Base-by-base conservation (phyloP, 1,139 yeast species). In the Yamadazyma aaseri region DNA sequence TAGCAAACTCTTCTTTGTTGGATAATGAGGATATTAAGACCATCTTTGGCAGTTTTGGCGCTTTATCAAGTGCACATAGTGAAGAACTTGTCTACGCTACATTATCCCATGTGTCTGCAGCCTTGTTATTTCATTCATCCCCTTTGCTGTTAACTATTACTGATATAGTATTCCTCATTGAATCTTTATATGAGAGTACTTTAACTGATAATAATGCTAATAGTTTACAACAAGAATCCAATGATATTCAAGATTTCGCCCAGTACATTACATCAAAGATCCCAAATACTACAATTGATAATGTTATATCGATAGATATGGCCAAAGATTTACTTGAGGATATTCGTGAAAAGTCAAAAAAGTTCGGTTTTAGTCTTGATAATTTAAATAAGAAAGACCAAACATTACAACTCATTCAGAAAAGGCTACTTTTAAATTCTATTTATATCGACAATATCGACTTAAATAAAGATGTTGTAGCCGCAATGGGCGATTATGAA, bases 161-260 rank as follows among this genome's bases (percentile, higher is more conserved):
- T 4, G 40, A 36, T n/a, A 8, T 40, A 10, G 34, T 33, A 5
- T 12, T 18, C 2, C 14, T 40, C 15, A 24, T 38, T 1, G 23
- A 31, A 8, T 17, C 17, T n/a, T 29, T 45, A 28, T 22, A 33
- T 9, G 28, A 31, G 4, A 26, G 26, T n/a, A 8, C 12, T 8
- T 8, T 7, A n/a, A n/a, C 7, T 22, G 20, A 13, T 13, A 8
- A 8, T 9, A 20, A 21, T 3, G 23, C 6, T 15, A 38, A 28
- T 12, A 10, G 15, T n/a, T 41, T 32, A 3, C 30, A 17, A 5
- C 45, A 33, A 21, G 49, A 41, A n/a, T 38, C 41, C 5, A 36
- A 36, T 15, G 60, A 56, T 24, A 31, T 51, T 3, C 58, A 55
- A 30, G 64, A 58, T 34, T 50, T 50, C 38, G 51, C 51, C 28